phyloP scores from a whole-genome alignment of 176 grass and related monocot species.

The Luzula sylvatica region DNA sequence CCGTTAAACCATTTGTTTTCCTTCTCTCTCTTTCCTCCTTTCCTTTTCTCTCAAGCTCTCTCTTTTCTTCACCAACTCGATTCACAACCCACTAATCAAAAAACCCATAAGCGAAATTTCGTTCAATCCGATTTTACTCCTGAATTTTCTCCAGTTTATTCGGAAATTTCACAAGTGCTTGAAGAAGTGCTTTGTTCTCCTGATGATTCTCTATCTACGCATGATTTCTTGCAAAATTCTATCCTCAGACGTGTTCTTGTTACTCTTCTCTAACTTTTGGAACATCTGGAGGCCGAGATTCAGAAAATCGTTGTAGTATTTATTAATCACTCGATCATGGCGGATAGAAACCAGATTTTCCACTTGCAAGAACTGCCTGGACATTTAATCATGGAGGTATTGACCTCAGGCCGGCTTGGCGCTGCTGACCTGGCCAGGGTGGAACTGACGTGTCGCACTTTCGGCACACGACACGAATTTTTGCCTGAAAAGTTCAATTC shows the following conservation, averaged over 20 bases:
- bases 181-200: conserved; percentile 3
- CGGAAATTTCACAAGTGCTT: no score
- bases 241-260: conserved; percentile 22
- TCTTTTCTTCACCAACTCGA: background rate
- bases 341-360: conserved; percentile 12
- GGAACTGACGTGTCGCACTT: conserved; percentile 70
- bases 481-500: conserved; percentile 29
- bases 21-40: background rate
- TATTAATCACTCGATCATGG: background rate
- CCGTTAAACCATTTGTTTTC: background rate
- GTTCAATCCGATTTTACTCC: no score
- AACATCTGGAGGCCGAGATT: conserved; percentile 18
- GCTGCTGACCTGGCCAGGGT: conserved; percentile 61
- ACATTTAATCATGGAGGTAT: conserved; percentile 74
- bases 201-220: conserved; percentile 23
- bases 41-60: background rate
- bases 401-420: conserved; percentile 59
- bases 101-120: no score
- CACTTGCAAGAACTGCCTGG: conserved; percentile 78
- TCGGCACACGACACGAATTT: conserved; percentile 16
- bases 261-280: conserved; percentile 18
- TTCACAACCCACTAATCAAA: background rate
- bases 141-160: no score
- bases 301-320: conserved; percentile 14
- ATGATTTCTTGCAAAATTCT: conserved; percentile 24